phyloP scores from a whole-genome alignment of 257 asterid species.

The Fraxinus americana region DNA sequence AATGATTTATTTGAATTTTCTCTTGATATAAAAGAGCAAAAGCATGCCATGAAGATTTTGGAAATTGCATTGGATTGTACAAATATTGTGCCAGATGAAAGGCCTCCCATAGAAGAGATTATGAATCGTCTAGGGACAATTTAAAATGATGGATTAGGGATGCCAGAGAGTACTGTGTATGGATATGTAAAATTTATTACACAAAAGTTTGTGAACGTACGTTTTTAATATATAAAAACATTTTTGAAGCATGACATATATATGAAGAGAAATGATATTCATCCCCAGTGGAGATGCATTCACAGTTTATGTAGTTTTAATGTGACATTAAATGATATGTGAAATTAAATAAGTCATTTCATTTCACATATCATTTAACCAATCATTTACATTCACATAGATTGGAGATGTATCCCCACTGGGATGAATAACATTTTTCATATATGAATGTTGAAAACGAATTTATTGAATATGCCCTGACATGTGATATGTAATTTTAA shows the following conservation, averaged over 20 bases:
- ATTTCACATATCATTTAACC: no score
- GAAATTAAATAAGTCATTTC: no score
- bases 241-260: neutral
- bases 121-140: slow-evolving; percentile 22
- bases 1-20: slow-evolving; percentile 30
- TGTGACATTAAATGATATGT: no score
- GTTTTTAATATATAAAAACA: neutral
- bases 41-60: slow-evolving; percentile 30
- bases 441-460: no score
- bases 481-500: no score
- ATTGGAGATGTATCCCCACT: no score
- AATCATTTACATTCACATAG: no score
- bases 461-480: no score
- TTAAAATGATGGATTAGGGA: neutral
- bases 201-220: neutral
- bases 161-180: neutral
- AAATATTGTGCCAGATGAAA: slow-evolving; percentile 31
- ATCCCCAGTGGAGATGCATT: no score
- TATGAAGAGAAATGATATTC: no score
- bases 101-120: slow-evolving; percentile 43
- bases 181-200: neutral
- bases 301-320: no score
- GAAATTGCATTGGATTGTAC: slow-evolving; percentile 41
- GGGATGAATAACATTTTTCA: no score
- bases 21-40: slow-evolving; percentile 29